Conservation (phyloP, 176 grass and related monocot species). For the Ampelocalamus luodianensis region DNA sequence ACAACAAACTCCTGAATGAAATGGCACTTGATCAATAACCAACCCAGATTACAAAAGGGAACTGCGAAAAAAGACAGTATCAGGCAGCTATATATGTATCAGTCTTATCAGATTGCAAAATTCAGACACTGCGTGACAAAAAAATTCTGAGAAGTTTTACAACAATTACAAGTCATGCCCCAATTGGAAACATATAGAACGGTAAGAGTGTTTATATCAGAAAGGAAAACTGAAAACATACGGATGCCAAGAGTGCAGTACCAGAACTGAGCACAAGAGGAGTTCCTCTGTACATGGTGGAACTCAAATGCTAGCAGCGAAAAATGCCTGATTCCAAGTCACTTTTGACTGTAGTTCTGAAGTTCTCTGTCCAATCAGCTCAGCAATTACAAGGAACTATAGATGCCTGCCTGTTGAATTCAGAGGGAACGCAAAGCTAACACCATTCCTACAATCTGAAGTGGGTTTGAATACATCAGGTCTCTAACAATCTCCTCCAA, state of each 20-base stretch:
- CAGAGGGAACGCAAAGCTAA: too few relatives aligned
- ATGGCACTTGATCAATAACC: not conserved
- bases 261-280: not conserved
- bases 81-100: too few relatives aligned
- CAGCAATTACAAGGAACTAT: too few relatives aligned
- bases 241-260: not conserved
- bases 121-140: not conserved
- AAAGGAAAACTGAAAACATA: not conserved
- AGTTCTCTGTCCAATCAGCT: too few relatives aligned
- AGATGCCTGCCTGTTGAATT: too few relatives aligned
- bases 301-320: too few relatives aligned
- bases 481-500: too few relatives aligned
- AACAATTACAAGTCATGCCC: not conserved
- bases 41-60: not conserved
- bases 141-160: not conserved
- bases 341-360: too few relatives aligned
- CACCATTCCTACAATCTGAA: too few relatives aligned
- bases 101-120: not conserved
- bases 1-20: not conserved
- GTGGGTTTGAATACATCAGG: too few relatives aligned
- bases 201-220: not conserved
- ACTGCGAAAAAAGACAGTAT: too few relatives aligned
- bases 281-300: not conserved
- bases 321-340: too few relatives aligned
- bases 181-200: not conserved